phyloP scores from a whole-genome alignment of 495 filamentous ascomycete genomes.

The Zalerion maritima region DNA sequence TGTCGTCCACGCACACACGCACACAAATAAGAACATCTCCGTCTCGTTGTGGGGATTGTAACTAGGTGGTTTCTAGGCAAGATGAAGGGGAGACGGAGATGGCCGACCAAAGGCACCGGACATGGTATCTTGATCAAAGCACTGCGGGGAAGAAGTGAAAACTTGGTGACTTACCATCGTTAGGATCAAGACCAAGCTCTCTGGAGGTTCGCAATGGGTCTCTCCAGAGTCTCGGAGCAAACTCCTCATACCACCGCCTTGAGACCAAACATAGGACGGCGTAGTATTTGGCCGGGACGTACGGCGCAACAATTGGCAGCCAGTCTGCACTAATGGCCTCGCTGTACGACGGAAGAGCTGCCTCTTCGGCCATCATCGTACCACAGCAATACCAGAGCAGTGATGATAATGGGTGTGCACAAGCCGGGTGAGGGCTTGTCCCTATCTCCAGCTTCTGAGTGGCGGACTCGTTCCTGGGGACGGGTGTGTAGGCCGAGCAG shows the following conservation, averaged over 20 bases:
- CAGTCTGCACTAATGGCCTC: constrained; percentile 28
- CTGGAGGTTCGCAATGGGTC: constrained; percentile 22
- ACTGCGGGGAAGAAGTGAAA: too few species aligned
- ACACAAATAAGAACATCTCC: too few species aligned
- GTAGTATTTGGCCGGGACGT: constrained; percentile 18
- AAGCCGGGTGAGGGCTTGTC: too few species aligned
- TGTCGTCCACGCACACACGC: too few species aligned
- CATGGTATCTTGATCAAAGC: too few species aligned
- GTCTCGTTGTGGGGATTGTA: too few species aligned
- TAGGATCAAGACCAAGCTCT: constrained; percentile 16
- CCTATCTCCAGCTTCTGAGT: too few species aligned
- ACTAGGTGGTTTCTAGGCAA: too few species aligned
- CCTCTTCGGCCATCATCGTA: constrained; percentile 6
- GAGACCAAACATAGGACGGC: constrained; percentile 27
- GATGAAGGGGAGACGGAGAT: too few species aligned
- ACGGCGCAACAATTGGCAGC: constrained; percentile 26
- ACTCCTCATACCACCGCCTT: constrained; percentile 23
- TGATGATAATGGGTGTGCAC: constrained; percentile 4
- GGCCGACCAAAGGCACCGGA: not conserved
- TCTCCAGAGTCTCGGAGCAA: constrained; percentile 32
- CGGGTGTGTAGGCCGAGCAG: too few species aligned
- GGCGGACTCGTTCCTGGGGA: too few species aligned
- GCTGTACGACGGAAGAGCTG: constrained; percentile 27
- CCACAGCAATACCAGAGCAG: constrained; percentile 3
- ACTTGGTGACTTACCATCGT: constrained; percentile 20